A percentile compares a stretch with the other conserved stretches of the same genome.
These are phyloP conservation scores for Hydnomerulius pinastri DNA, from an alignment of 768 basidiomycete genomes.

Conservation along the genomic window DNA sequence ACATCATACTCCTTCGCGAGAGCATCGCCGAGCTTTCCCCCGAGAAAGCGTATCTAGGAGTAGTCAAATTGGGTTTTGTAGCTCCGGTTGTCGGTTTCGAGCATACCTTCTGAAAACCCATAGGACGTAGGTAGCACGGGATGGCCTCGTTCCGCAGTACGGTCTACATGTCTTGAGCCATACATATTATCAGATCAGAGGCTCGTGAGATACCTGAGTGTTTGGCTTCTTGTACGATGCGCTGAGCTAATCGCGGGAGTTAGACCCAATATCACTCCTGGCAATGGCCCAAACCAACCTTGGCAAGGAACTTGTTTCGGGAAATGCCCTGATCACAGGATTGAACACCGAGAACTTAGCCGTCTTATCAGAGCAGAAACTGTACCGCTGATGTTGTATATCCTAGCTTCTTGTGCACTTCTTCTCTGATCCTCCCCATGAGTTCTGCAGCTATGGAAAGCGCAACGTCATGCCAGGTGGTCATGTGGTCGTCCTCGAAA, in stretches of 20 bases:
- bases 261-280: neutral
- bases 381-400: conserved; percentile 94
- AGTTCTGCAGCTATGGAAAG: conserved; percentile 86
- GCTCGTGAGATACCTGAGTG: conserved; percentile 57
- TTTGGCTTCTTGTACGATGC: conserved; percentile 93
- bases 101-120: conserved; percentile 84
- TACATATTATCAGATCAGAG: neutral
- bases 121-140: conserved; percentile 77
- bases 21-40: conserved; percentile 90
- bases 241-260: conserved; percentile 54
- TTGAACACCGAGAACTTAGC: neutral
- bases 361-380: conserved; percentile 24
- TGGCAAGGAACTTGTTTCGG: conserved; percentile 93
- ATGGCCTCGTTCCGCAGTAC: conserved; percentile 84
- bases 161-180: conserved; percentile 49
- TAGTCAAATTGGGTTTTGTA: conserved; percentile 1
- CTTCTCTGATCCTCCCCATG: conserved; percentile 72
- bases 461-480: conserved; percentile 92
- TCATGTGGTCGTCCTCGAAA: conserved; percentile 32
- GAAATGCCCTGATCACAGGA: conserved; percentile 67
- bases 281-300: conserved; percentile 48
- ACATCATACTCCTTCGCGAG: conserved; percentile 88
- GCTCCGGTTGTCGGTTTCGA: neutral
- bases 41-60: conserved; percentile 84
- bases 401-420: conserved; percentile 69